Evolutionary conservation across 2,329 filamentous ascomycete genomes (phyloP).

Genomic region (Rutstroemia sydowiana): DNA sequence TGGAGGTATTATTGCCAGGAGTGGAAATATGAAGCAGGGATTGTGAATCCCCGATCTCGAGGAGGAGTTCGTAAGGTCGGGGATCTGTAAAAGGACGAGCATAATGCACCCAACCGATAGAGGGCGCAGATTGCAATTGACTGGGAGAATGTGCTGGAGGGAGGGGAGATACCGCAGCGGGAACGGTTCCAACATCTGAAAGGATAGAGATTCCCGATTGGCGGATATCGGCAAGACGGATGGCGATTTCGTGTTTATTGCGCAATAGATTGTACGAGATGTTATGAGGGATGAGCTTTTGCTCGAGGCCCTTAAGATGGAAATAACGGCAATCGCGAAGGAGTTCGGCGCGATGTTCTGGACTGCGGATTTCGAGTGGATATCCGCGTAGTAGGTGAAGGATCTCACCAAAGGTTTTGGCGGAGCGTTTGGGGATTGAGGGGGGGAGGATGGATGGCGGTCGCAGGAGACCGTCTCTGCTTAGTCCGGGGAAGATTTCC

Average conservation of each 20-base stretch:
- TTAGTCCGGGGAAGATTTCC: constrained; percentile 79
- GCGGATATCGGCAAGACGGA: constrained; percentile 80
- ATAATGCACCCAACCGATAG: constrained; percentile 62
- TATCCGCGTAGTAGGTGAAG: constrained; percentile 79
- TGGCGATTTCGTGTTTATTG: constrained; percentile 63
- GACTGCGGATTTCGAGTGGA: constrained; percentile 66
- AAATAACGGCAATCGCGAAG: constrained; percentile 87
- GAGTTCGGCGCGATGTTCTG: constrained; percentile 68
- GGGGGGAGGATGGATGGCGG: constrained; percentile 83
- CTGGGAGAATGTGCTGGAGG: neutral
- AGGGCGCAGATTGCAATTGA: too few species aligned
- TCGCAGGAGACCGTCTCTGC: constrained; percentile 69
- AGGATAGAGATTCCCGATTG: constrained; percentile 72
- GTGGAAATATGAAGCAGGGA: constrained; percentile 47
- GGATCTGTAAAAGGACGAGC: constrained; percentile 81
- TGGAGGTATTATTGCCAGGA: constrained; percentile 36
- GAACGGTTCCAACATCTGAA: constrained; percentile 34
- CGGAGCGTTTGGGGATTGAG: constrained; percentile 69
- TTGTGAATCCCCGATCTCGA: constrained; percentile 64
- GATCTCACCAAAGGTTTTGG: constrained; percentile 78
- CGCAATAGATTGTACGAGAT: constrained; percentile 69
- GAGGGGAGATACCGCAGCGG: constrained; percentile 22
- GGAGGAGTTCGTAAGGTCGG: constrained; percentile 61
- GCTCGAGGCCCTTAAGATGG: constrained; percentile 85
- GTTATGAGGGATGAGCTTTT: constrained; percentile 70